These are phyloP conservation scores for Cordyceps javanica DNA, from an alignment of 2,329 filamentous ascomycete genomes.

Conservation along the genomic window DNA sequence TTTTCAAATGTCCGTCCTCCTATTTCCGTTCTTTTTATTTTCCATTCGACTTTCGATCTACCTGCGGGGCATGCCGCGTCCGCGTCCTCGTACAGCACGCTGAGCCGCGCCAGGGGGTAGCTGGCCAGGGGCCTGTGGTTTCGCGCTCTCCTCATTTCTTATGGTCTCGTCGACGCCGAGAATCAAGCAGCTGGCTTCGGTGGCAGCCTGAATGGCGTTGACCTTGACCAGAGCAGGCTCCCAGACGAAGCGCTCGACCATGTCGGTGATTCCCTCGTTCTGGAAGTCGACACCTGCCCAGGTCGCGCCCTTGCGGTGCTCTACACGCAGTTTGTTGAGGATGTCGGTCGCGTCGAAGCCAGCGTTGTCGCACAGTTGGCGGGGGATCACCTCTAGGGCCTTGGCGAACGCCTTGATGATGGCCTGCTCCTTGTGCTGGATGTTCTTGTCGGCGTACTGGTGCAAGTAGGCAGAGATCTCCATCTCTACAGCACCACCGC, in stretches of 20 bases:
- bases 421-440: constrained; percentile 90
- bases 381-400: constrained; percentile 91
- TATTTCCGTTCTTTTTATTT: constrained; percentile 12
- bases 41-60: constrained; percentile 30
- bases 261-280: constrained; percentile 86
- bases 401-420: constrained; percentile 98
- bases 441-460: constrained; percentile 84
- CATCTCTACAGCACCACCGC: constrained; percentile 94
- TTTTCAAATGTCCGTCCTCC: constrained; percentile 14
- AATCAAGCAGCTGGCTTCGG: constrained; percentile 92
- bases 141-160: constrained; percentile 88
- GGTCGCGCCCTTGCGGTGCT: constrained; percentile 85
- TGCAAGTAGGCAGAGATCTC: constrained; percentile 92
- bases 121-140: constrained; percentile 73
- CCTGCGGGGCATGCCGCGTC: constrained; percentile 84
- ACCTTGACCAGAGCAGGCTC: constrained; percentile 94
- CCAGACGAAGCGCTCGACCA: constrained; percentile 95
- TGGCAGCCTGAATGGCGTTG: constrained; percentile 93
- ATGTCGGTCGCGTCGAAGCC: constrained; percentile 98
- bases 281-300: constrained; percentile 97
- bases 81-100: constrained; percentile 74
- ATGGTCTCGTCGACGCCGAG: constrained; percentile 97
- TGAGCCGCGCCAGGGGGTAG: constrained; percentile 80
- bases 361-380: constrained; percentile 96
- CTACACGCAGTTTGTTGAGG: constrained; percentile 89